These are phyloP conservation scores for Brettanomyces nanus DNA, from an alignment of 805 yeast species.

Conservation along the genomic window DNA sequence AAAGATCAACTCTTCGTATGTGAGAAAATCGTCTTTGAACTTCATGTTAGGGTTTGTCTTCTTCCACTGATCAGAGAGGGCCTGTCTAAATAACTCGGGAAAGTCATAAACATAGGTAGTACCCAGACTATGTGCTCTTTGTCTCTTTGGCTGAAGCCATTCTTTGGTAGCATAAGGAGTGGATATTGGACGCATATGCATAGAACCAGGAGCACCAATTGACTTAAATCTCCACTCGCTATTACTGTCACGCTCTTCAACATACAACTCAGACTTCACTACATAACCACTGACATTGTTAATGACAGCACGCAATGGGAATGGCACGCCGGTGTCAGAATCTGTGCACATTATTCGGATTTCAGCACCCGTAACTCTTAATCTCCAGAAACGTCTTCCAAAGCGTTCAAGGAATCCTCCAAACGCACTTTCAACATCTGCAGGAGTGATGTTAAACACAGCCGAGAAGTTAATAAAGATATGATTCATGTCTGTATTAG, in stretches of 20 bases:
- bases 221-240: conserved; percentile 98
- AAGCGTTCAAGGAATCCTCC: conserved; percentile 97
- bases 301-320: conserved; percentile 94
- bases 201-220: conserved; percentile 88
- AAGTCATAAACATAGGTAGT: conserved; percentile 97
- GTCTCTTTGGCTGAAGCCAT: conserved; percentile 96
- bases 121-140: conserved; percentile 96
- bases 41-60: conserved; percentile 45
- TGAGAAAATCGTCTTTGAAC: conserved; percentile 70
- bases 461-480: conserved; percentile 96
- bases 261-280: conserved; percentile 89
- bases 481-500: conserved; percentile 93
- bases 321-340: conserved; percentile 76
- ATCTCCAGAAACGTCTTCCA: conserved; percentile 93
- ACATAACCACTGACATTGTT: conserved; percentile 96
- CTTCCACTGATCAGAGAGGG: conserved; percentile 80
- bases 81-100: conserved; percentile 98
- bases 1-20: conserved; percentile 71
- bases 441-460: conserved; percentile 87
- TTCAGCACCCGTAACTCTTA: conserved; percentile 96
- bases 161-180: conserved; percentile 98
- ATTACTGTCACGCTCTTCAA: conserved; percentile 84
- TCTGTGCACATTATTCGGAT: conserved; percentile 93
- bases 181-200: conserved; percentile 94
- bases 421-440: conserved; percentile 94